phyloP scores from a whole-genome alignment of 2,329 filamentous ascomycete genomes.

The Pseudogymnoascus sp. region DNA sequence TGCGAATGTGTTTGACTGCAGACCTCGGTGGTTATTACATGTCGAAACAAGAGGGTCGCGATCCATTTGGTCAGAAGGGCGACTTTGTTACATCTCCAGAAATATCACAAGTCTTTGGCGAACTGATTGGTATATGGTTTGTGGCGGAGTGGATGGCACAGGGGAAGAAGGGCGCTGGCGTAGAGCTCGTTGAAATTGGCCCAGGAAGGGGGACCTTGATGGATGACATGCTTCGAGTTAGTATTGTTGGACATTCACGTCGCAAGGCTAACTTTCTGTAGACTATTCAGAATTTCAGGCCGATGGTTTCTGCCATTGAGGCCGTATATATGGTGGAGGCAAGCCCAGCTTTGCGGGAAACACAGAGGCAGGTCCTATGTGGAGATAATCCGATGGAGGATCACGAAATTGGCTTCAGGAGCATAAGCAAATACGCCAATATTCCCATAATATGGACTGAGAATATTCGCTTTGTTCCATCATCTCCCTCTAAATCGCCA shows the following conservation, averaged over 20 bases:
- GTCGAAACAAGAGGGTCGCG: constrained; percentile 57
- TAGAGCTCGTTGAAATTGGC: constrained; percentile 89
- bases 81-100: constrained; percentile 97
- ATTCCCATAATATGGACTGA: constrained; percentile 85
- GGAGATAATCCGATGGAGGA: constrained; percentile 62
- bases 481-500: constrained; percentile 61
- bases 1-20: constrained; percentile 96
- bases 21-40: constrained; percentile 93
- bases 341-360: constrained; percentile 67
- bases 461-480: constrained; percentile 33
- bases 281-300: constrained; percentile 79
- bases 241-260: constrained; percentile 27
- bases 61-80: constrained; percentile 87
- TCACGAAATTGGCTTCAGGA: constrained; percentile 65
- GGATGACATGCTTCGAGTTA: constrained; percentile 87
- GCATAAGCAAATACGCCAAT: constrained; percentile 66
- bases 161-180: constrained; percentile 62
- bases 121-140: constrained; percentile 90
- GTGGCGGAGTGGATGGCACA: constrained; percentile 96
- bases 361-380: constrained; percentile 78
- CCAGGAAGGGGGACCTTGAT: constrained; percentile 92
- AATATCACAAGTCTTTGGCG: constrained; percentile 95
- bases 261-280: constrained; percentile 30
- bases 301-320: constrained; percentile 69
- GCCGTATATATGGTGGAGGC: constrained; percentile 93